A percentile compares a stretch with the other conserved stretches of the same genome.
Evolutionary conservation across 148 eudicot species (phyloP).

Genomic region (Spergularia marina): DNA sequence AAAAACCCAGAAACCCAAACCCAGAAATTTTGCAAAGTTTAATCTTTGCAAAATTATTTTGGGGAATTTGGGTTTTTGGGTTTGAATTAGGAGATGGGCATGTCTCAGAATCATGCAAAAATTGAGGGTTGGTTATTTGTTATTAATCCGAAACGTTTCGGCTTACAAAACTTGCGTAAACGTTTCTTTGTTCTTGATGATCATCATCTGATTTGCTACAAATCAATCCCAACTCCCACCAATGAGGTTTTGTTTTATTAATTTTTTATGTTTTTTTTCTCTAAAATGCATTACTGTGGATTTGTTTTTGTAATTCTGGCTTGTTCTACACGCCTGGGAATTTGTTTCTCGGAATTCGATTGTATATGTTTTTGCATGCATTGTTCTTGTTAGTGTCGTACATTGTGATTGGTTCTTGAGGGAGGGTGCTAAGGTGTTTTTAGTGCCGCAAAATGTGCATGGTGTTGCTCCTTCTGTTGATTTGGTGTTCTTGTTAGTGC

Average conservation of each 20-base stretch:
- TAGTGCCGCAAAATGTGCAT: too few species aligned
- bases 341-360: neutral
- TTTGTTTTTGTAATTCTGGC: neutral
- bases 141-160: conserved; percentile 58
- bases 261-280: neutral
- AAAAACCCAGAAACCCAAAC: conserved; percentile 11
- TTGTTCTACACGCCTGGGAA: neutral
- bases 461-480: too few species aligned
- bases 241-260: conserved; percentile 35
- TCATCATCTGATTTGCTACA: conserved; percentile 57
- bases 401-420: too few species aligned
- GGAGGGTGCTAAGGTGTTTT: too few species aligned
- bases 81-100: conserved; percentile 29
- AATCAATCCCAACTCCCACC: conserved; percentile 41
- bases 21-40: conserved; percentile 9
- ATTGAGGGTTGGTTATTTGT: conserved; percentile 69
- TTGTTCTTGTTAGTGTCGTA: too few species aligned
- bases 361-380: too few species aligned
- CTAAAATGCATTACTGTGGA: neutral
- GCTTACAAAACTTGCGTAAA: conserved; percentile 51
- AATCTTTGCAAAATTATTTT: neutral
- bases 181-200: conserved; percentile 66
- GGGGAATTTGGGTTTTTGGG: conserved; percentile 7
- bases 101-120: conserved; percentile 39
- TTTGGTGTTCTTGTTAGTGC: too few species aligned